These are phyloP conservation scores for Argentina anserina DNA, from an alignment of 306 rosid species.

Conservation along the genomic window DNA sequence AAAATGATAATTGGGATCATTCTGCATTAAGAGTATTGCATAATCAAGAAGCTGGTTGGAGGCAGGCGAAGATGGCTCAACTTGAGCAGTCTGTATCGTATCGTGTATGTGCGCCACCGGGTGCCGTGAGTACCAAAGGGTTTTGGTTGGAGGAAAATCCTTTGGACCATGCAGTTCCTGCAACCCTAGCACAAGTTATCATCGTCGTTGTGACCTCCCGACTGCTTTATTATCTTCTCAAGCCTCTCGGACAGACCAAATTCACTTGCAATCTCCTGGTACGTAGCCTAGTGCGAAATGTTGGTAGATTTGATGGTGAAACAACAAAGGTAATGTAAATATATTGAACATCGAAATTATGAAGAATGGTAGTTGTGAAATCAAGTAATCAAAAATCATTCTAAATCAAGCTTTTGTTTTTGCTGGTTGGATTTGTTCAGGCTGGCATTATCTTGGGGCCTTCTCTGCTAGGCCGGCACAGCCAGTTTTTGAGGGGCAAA, in stretches of 20 bases:
- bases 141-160: constrained; percentile 37
- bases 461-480: constrained; percentile 22
- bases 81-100: no score
- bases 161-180: constrained; percentile 27
- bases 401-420: background rate
- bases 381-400: background rate
- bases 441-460: constrained; percentile 37
- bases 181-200: constrained; percentile 32
- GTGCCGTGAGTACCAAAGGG: constrained; percentile 18
- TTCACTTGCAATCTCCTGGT: constrained; percentile 43
- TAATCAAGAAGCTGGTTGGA: background rate
- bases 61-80: background rate
- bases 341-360: no score
- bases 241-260: constrained; percentile 54
- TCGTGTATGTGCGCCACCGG: background rate
- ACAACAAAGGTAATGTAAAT: background rate
- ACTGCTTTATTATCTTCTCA: constrained; percentile 28
- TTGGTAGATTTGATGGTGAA: background rate
- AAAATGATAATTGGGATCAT: background rate
- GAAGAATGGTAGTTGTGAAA: background rate
- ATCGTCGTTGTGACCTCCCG: background rate
- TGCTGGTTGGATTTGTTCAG: constrained; percentile 9
- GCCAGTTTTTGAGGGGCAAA: background rate
- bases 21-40: background rate
- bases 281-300: background rate